These are phyloP conservation scores for Podospora pseudoanserina DNA, from an alignment of 495 filamentous ascomycete genomes.

Conservation along the genomic window DNA sequence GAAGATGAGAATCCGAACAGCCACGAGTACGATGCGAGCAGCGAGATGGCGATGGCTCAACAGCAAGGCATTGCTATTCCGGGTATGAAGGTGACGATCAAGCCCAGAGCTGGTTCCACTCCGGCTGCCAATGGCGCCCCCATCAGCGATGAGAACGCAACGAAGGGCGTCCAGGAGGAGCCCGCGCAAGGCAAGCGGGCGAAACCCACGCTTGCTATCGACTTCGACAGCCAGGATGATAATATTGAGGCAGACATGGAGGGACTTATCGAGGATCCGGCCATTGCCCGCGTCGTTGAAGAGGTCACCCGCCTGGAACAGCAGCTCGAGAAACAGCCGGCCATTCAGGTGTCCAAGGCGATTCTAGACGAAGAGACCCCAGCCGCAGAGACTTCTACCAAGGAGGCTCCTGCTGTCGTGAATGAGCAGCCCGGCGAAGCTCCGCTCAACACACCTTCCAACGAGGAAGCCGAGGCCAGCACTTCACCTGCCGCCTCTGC, in stretches of 20 bases:
- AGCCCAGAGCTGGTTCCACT: background rate
- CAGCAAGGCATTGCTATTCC: constrained; percentile 30
- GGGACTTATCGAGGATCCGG: constrained; percentile 43
- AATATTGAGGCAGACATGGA: constrained; percentile 52
- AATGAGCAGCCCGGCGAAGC: no score
- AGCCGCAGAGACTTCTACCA: background rate
- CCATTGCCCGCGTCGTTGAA: constrained; percentile 41
- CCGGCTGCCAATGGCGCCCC: background rate
- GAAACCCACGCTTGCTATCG: constrained; percentile 30
- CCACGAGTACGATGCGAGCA: constrained; percentile 25
- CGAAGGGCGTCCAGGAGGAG: background rate
- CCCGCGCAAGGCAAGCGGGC: constrained; percentile 16
- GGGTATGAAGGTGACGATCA: constrained; percentile 21
- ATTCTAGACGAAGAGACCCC: background rate
- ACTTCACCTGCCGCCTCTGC: background rate
- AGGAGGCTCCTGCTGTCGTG: no score
- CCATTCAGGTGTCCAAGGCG: background rate
- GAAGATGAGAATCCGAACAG: constrained; percentile 37
- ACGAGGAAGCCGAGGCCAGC: background rate
- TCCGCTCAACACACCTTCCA: no score
- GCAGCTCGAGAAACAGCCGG: constrained; percentile 10
- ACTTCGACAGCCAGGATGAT: constrained; percentile 49
- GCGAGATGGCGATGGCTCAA: constrained; percentile 34
- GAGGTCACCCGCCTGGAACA: constrained; percentile 29
- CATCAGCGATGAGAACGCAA: background rate